Conservation (phyloP, 257 asterid species). For the Penstemon barbatus region DNA sequence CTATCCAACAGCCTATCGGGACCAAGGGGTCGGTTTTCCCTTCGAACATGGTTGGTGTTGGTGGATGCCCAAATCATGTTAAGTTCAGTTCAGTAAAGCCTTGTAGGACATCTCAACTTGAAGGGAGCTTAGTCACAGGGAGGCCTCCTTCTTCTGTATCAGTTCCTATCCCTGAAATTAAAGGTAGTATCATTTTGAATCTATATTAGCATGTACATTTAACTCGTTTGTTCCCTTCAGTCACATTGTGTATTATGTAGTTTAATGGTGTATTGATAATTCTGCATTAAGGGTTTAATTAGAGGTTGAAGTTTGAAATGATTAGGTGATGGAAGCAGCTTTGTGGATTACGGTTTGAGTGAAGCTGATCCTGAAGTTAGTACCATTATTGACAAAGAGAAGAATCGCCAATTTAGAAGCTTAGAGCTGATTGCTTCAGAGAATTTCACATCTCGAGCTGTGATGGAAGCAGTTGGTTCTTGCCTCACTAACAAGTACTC, state of each 20-base stretch:
- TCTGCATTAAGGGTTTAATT: background rate
- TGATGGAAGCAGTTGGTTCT: conserved; percentile 99
- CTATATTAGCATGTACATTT: background rate
- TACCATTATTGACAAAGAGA: conserved; percentile 71
- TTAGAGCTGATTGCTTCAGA: conserved; percentile 94
- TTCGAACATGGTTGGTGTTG: conserved; percentile 36
- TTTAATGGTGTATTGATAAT: background rate
- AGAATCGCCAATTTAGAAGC: conserved; percentile 87
- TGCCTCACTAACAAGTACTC: conserved; percentile 95
- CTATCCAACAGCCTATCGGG: conserved; percentile 58
- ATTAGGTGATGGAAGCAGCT: conserved; percentile 59
- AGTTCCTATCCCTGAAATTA: conserved; percentile 50
- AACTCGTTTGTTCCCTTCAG: background rate
- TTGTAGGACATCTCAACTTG: conserved; percentile 53
- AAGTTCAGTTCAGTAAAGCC: conserved; percentile 45
- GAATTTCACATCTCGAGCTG: conserved; percentile 95
- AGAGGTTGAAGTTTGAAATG: conserved; percentile 4
- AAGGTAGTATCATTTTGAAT: conserved; percentile 37
- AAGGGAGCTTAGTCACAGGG: conserved; percentile 67
- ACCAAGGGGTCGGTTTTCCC: conserved; percentile 42
- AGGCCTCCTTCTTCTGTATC: conserved; percentile 58
- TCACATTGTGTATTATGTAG: background rate
- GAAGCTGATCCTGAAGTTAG: conserved; percentile 81
- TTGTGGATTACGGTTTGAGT: conserved; percentile 56
- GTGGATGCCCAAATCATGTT: conserved; percentile 37